Percentiles rank a stretch among this genome's conserved stretches.
phyloP scores from a whole-genome alignment of 2,329 filamentous ascomycete genomes.

The Aspergillus versicolor region DNA sequence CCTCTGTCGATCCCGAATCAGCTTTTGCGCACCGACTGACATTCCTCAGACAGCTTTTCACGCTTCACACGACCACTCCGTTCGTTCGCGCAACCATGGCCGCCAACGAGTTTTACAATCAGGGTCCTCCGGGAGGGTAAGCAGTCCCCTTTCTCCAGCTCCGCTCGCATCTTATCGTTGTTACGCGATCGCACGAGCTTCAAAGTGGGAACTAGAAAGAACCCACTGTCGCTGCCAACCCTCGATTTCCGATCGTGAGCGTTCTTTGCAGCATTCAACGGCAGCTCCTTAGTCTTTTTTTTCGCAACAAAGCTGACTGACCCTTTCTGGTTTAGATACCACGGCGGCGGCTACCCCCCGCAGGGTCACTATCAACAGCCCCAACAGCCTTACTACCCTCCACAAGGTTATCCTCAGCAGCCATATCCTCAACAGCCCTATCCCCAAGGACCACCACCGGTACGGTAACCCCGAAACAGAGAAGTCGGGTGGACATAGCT shows the following conservation, averaged over 20 bases:
- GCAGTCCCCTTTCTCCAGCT: conserved; percentile 14
- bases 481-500: background rate
- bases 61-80: background rate
- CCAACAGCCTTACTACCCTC: conserved; percentile 34
- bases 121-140: conserved; percentile 36
- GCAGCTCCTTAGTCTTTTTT: background rate
- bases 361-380: conserved; percentile 34
- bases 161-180: background rate
- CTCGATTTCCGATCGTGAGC: background rate
- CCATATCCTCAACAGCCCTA: conserved; percentile 27
- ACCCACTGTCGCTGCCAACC: background rate
- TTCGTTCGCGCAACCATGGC: conserved; percentile 19
- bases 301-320: background rate
- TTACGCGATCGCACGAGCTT: background rate
- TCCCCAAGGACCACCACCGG: conserved; percentile 18
- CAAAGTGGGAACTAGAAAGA: background rate
- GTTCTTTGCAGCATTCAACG: too few relatives aligned
- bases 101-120: conserved; percentile 22
- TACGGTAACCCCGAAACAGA: conserved; percentile 18
- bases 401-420: conserved; percentile 29
- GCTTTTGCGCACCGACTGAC: background rate
- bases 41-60: background rate
- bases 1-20: conserved; percentile 4
- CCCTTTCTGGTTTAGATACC: background rate
- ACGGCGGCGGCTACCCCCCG: background rate